These are phyloP conservation scores for Xylaria flabelliformis DNA, from an alignment of 495 filamentous ascomycete species.

Conservation along the genomic window DNA sequence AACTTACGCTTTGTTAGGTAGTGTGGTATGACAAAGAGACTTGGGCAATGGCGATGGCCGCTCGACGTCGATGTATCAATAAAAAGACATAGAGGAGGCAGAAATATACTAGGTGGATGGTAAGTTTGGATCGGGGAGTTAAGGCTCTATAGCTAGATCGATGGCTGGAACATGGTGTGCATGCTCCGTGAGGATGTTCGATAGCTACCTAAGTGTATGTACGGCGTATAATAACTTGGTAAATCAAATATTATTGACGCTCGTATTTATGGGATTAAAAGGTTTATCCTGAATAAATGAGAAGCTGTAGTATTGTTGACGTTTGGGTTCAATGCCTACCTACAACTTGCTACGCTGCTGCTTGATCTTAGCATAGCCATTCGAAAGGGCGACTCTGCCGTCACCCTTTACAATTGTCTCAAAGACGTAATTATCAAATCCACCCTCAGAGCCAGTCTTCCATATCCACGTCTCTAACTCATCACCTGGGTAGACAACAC, in stretches of 20 bases:
- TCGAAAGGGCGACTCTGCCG: conserved; percentile 38
- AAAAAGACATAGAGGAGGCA: too few species aligned
- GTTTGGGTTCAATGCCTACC: conserved; percentile 3
- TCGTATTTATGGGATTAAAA: neutral
- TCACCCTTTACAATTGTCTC: conserved; percentile 40
- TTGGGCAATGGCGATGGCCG: too few species aligned
- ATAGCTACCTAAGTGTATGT: neutral
- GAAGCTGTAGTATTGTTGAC: neutral
- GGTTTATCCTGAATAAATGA: neutral
- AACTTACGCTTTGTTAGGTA: too few species aligned
- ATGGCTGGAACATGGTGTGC: neutral
- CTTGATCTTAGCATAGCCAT: conserved; percentile 27
- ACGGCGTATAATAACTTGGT: neutral
- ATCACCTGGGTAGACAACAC: conserved; percentile 44
- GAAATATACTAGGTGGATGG: too few species aligned
- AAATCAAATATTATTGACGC: neutral
- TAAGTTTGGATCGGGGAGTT: neutral
- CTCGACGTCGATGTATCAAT: too few species aligned
- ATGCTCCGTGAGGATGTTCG: neutral
- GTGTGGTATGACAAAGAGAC: too few species aligned
- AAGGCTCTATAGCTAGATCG: neutral
- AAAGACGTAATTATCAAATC: conserved; percentile 37
- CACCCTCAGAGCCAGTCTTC: conserved; percentile 33
- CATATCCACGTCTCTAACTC: conserved; percentile 42
- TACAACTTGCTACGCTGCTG: conserved; percentile 28